Evolutionary conservation across 2,329 filamentous ascomycete species (phyloP).

Genomic region (Emergomyces pasteurianus): DNA sequence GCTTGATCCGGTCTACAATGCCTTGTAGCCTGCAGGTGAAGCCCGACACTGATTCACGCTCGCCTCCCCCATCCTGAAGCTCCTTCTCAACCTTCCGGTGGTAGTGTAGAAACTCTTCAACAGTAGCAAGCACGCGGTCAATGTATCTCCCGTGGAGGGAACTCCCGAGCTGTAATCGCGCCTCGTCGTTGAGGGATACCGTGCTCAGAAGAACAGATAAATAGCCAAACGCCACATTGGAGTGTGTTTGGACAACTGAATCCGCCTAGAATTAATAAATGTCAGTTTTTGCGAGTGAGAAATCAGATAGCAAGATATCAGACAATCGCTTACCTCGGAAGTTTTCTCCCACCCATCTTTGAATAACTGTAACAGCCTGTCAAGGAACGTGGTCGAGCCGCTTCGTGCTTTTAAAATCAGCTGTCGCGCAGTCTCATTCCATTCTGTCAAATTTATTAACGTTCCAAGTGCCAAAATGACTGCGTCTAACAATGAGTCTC

Average conservation of each 20-base stretch:
- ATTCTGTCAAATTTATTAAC: slow-evolving; percentile 79
- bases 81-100: slow-evolving; percentile 47
- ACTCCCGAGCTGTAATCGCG: slow-evolving; percentile 32
- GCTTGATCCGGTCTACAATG: slow-evolving; percentile 38
- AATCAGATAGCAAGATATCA: slow-evolving; percentile 10
- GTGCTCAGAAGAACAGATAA: slow-evolving; percentile 75
- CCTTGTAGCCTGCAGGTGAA: slow-evolving; percentile 44
- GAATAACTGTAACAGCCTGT: slow-evolving; percentile 53
- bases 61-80: slow-evolving; percentile 28
- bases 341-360: slow-evolving; percentile 53
- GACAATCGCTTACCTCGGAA: slow-evolving; percentile 48
- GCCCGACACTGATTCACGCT: slow-evolving; percentile 37
- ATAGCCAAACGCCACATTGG: slow-evolving; percentile 78
- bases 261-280: slow-evolving; percentile 30
- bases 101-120: slow-evolving; percentile 51
- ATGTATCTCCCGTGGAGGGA: slow-evolving; percentile 38
- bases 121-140: slow-evolving; percentile 41
- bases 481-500: slow-evolving; percentile 52
- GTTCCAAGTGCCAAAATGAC: slow-evolving; percentile 69
- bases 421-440: slow-evolving; percentile 51
- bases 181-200: slow-evolving; percentile 49
- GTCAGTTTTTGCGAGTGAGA: neutral
- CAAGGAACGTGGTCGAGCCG: slow-evolving; percentile 35
- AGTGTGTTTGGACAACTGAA: slow-evolving; percentile 55
- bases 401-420: slow-evolving; percentile 31